Base-by-base conservation (phyloP, 495 filamentous ascomycete species). In the Chaetomium cochliodes region DNA sequence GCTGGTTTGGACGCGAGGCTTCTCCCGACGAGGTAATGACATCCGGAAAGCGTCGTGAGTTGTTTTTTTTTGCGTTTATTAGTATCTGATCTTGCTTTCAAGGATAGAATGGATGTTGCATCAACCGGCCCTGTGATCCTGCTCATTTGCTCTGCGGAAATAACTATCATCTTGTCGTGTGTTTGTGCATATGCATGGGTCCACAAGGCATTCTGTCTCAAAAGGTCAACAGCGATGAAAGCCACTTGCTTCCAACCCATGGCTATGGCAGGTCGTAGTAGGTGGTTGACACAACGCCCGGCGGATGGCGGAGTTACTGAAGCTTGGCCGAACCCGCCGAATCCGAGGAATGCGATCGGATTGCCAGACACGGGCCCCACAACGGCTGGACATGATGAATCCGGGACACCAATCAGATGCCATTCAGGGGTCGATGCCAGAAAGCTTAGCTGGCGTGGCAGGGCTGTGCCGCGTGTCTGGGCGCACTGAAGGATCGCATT, bases 81-180 rank as follows among this genome's bases (percentile, higher is more conserved):
- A 46, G 55, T 44, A 28, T 46, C 22, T 44, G n/a, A 4, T 44
- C 44, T 25, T 44, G 5, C 23, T 26, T 44, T 58, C 53, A 28
- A 58, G 55, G 55, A 58, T 58, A 58, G 53, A 56, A 56, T 37
- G 33, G 33, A 37, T 56, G 53, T 41, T 41, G 33, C 53, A 56
- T 22, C 20, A 28, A 52, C 23, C 33, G 30, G 53, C 53, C n/a
- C 22, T n/a, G 30, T 25, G 18, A 2, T 30, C 28, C 13, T 9
- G 39, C 15, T 0, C 13, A 16, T 37, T 30, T 20, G 51, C 5
- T 33, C 2, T 33, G 18, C 7, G n/a, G 30, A 55, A 37, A 39
- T 26, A 22, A 2, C 2, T 3, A 9, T 12, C 5, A 11, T 7
- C n/a, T 22, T 4, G 53, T 28, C 16, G 28, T 20, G 15, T 55